Base-by-base conservation (phyloP, 1,139 yeast species). In the Eremothecium sinecaudum region DNA sequence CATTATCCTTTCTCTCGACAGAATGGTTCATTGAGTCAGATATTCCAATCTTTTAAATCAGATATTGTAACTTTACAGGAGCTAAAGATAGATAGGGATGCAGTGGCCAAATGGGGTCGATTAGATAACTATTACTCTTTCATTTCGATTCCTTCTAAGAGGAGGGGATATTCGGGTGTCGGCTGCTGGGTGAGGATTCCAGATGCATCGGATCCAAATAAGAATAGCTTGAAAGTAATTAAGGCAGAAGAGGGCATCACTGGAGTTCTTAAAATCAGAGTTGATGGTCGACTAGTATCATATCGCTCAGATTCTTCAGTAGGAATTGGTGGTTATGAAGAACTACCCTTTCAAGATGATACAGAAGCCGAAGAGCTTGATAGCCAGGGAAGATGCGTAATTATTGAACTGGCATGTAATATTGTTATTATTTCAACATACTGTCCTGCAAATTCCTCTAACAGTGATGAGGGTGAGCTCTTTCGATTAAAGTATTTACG, bases 241-340 rank as follows among this genome's bases (percentile, higher is more conserved):
- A 73, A 70, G 43, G 95, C 92, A 0, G 98, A 90, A 56, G 94
- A 87, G 53, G 98, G 98, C 0, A 61, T 90, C 9, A 80, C 95
- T 0, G 98, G 97, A 0, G 62, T 64, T 42, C 56, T 84, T 16
- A 51, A 50, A 3, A 57, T 61, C 12, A 45, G 40, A 24, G 16
- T 18, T 4, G 45, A 44, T 2, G 48, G 41, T 57, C 34, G 38
- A 43, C 20, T 48, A 39, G 20, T 40, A 37, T 10, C 48, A 37
- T 38, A 38, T 43, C 40, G 48, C 41, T 34, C 51, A 27, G 51
- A 51, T 34, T 35, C 42, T 11, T 13, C 12, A 4, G 46, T 56
- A 11, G 48, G 63, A 2, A 81, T 84, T 24, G 96, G 96, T 11
- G 94, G 93, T 0, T 87, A 87, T 48, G 76, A 79, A 0, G 60